phyloP scores from a whole-genome alignment of 306 rosid species.

The Datisca glomerata region DNA sequence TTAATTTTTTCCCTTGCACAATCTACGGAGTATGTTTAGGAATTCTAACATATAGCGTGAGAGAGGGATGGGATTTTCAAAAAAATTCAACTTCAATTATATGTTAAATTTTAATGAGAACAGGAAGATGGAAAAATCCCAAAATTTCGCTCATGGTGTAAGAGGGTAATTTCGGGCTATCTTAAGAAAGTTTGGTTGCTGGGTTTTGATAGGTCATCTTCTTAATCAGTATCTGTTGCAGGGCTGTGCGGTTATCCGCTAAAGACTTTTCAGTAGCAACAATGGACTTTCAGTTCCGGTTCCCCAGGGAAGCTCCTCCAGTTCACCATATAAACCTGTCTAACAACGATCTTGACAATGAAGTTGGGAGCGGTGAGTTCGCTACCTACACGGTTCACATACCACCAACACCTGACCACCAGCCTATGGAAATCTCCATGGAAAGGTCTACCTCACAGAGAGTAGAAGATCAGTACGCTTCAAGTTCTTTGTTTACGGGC shows the following conservation, averaged over 20 bases:
- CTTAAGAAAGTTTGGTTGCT: neutral
- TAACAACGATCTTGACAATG: constrained; percentile 90
- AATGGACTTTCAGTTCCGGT: neutral
- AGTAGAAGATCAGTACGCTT: constrained; percentile 90
- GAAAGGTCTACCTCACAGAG: constrained; percentile 65
- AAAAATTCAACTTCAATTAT: no score
- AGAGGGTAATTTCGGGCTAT: neutral
- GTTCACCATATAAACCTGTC: constrained; percentile 78
- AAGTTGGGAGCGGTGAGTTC: constrained; percentile 57
- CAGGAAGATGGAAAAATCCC: no score
- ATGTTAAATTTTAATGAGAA: no score
- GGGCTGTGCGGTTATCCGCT: neutral
- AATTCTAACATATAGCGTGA: no score
- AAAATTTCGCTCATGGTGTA: neutral
- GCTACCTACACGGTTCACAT: constrained; percentile 79
- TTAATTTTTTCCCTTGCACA: no score
- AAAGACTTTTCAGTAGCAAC: neutral
- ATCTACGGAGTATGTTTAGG: no score
- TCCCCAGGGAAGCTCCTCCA: constrained; percentile 26
- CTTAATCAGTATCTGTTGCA: neutral
- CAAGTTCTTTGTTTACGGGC: constrained; percentile 80
- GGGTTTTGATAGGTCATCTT: neutral
- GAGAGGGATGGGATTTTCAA: no score
- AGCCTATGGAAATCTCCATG: constrained; percentile 43
- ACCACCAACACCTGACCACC: constrained; percentile 93